Base-by-base conservation (phyloP, 2,329 filamentous ascomycete species). In the Aspergillus tamarii region DNA sequence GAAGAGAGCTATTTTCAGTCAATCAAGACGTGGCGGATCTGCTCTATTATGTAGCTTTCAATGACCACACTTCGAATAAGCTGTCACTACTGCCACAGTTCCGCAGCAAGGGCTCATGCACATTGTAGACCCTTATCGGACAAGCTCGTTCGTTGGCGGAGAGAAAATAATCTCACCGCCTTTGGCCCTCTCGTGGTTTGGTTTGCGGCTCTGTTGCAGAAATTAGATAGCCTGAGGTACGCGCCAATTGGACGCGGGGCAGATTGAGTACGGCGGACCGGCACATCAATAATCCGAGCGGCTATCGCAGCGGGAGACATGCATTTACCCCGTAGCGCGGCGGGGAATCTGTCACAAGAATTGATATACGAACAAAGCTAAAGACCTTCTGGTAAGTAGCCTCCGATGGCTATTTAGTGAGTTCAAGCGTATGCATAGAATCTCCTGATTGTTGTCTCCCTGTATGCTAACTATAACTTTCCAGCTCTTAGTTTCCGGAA, bases 201-300 rank as follows among this genome's bases (percentile, higher is more conserved):
- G 32, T 12, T 39, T 39, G 30, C 52, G 48, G 32, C 52, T 55
- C 52, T 55, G 14, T 19, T 23, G 52, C 10, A 54, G 21, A 5
- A 50, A 28, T 21, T 30, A 36, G 11, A 21, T 36, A 39, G 12
- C 10, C 50, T 28, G 50, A 53, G 26, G 28, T 50, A 32, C 32
- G 39, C 61, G 55, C 62, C 61, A 60, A 70, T 69, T 70, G 68
- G 68, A 59, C 64, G 64, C 63, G 64, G 64, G 63, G 61, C 63
- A 63, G n/a, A 55, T 52, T 26, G 52, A 55, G 16, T 52, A 41
- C 41, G 36, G 30, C 66, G 65, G 66, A 61, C 34, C 69, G 71
- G 71, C 41, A 10, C n/a, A 69, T 70, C n/a, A 5, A 62, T 65
- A 23, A 41, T 68, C 70, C 71, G 70, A 53, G 46, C 64, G 26